Conservation (phyloP, 2,329 filamentous ascomycete genomes). For the Sclerotinia spermophila region DNA sequence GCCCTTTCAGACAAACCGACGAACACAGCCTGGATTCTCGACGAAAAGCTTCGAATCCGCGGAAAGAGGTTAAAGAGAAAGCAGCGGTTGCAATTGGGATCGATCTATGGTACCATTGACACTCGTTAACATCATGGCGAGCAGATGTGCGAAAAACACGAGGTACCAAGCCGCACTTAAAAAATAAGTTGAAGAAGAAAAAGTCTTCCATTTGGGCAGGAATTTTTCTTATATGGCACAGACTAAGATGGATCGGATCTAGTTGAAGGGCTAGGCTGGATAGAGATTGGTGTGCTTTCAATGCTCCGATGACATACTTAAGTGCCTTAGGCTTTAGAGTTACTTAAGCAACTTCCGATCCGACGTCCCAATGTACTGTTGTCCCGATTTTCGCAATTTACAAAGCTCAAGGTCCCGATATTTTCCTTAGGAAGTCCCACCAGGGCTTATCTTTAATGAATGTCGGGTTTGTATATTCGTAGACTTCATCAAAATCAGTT, state of each 20-base stretch:
- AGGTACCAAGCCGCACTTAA: constrained; percentile 36
- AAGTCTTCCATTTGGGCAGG: not conserved
- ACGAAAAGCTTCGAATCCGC: constrained; percentile 33
- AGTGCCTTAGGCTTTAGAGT: not conserved
- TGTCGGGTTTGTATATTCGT: too few species aligned
- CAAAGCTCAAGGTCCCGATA: too few species aligned
- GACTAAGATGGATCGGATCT: not conserved
- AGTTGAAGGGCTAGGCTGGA: not conserved
- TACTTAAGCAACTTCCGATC: not conserved
- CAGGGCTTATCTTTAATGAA: too few species aligned
- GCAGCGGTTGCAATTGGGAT: constrained; percentile 67
- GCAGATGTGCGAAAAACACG: constrained; percentile 11
- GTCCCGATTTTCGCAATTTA: too few species aligned
- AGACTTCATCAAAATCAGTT: too few species aligned
- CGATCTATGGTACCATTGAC: constrained; percentile 40
- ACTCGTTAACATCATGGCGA: constrained; percentile 35
- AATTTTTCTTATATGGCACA: not conserved
- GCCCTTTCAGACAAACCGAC: constrained; percentile 33
- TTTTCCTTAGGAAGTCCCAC: too few species aligned
- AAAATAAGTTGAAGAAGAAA: constrained; percentile 18
- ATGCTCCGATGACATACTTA: not conserved
- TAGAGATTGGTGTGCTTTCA: not conserved
- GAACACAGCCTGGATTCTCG: constrained; percentile 14
- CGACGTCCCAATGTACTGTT: too few species aligned
- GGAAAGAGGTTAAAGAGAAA: constrained; percentile 44